Base-by-base conservation (phyloP, 2,329 filamentous ascomycete species). In the Rhynchosporium graminicola region DNA sequence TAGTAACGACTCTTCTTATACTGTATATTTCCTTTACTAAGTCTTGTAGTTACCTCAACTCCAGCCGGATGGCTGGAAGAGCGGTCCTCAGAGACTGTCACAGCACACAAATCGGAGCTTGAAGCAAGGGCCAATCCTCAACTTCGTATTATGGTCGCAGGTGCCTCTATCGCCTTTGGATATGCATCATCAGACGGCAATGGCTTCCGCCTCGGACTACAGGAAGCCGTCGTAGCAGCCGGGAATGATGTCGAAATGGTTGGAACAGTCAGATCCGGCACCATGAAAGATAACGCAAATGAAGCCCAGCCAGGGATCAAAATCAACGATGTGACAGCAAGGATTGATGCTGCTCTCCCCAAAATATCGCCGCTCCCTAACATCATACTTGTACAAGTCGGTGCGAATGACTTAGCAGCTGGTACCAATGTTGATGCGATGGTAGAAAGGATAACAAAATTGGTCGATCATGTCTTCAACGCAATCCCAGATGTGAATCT, bases 91-190 rank as follows among this genome's bases (percentile, higher is more conserved):
- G 6, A 29, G 29, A 40, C 54, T n/a, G n/a, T 28, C 2, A 42
- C 20, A 29, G 38, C 6, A 7, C 12, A 15, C 7, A 54, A 38
- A 8, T 28, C 51, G 12, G 31, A 10, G 3, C 12, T 57, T 12
- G 26, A 57, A 12, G 38, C 38, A 29, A 31, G 54, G 45, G 40
- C 40, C 12, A 26, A 26, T 46, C 33, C 42, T 26, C 26, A 57
- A 29, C 28, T 59, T n/a, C 33, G 38, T 15, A 45, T 59, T 3
- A 20, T 59, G 20, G 38, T 40, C 36, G 36, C 48, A 4, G 57
- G 57, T 33, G 57, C 57, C 20, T 59, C 57, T 3, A 59, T 59
- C 26, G 57, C 40, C 15, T 43, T 26, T 12, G 57, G 57, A 13
- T 51, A 33, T 15, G 36, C 20, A 12, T 59, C 57, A 15, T 10